These are phyloP conservation scores for Blastobotrys parvus DNA, from an alignment of 805 yeast genomes.

Conservation along the genomic window DNA sequence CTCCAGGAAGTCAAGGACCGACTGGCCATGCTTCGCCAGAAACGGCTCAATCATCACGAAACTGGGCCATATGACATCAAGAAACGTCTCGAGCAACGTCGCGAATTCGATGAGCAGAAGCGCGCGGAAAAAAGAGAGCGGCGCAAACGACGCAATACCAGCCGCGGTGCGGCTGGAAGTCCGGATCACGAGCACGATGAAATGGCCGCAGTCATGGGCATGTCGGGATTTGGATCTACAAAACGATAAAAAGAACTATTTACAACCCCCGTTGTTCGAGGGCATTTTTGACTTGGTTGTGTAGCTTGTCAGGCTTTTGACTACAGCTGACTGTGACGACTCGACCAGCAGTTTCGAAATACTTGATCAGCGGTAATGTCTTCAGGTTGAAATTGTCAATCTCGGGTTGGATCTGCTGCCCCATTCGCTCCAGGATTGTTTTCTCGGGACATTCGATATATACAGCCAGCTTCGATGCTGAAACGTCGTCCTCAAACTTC, in stretches of 20 bases:
- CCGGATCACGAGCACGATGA: slow-evolving; percentile 24
- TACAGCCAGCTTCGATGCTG: slow-evolving; percentile 12
- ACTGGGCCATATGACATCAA: slow-evolving; percentile 28
- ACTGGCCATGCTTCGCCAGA: slow-evolving; percentile 29
- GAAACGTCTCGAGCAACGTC: slow-evolving; percentile 35
- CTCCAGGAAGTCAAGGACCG: slow-evolving; percentile 40
- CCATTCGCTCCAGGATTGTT: slow-evolving; percentile 51
- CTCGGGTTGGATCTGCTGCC: slow-evolving; percentile 2
- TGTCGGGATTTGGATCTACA: slow-evolving; percentile 45
- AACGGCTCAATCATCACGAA: slow-evolving; percentile 12
- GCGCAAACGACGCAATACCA: slow-evolving; percentile 5
- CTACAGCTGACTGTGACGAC: slow-evolving; percentile 66
- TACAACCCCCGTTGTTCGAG: neutral
- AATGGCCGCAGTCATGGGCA: slow-evolving; percentile 46
- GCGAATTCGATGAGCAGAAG: slow-evolving; percentile 32
- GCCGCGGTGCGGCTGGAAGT: slow-evolving; percentile 10
- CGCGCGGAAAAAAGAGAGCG: slow-evolving; percentile 24
- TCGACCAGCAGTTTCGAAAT: slow-evolving; percentile 7
- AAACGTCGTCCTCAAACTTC: slow-evolving; percentile 60
- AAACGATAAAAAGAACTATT: slow-evolving; percentile 23
- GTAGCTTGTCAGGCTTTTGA: slow-evolving; percentile 72
- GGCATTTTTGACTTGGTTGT: slow-evolving; percentile 56
- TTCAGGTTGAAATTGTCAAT: slow-evolving; percentile 5
- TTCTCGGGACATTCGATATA: slow-evolving; percentile 35
- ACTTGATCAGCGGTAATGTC: slow-evolving; percentile 4